Percentiles rank a stretch among this genome's conserved stretches.
Conservation (phyloP, 1,284 basidiomycete species). For the Vanrija humicola region DNA sequence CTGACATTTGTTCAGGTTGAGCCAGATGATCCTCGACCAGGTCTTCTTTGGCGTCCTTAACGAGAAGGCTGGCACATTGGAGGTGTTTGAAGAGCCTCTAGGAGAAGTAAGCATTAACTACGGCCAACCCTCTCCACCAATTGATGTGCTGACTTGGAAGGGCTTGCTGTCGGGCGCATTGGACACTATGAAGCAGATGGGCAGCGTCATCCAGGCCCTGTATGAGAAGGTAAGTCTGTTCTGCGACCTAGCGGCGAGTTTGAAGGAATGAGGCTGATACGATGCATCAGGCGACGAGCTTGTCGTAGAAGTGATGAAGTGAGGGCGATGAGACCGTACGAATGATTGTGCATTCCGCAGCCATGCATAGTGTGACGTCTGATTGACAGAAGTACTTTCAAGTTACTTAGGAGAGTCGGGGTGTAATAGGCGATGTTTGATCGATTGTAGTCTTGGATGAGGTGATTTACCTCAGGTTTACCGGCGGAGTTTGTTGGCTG, state of each 20-base stretch:
- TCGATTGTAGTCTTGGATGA: no score
- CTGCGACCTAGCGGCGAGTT: not conserved
- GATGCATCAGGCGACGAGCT: slow-evolving; percentile 12
- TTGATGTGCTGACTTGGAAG: slow-evolving; percentile 11
- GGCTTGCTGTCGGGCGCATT: slow-evolving; percentile 62
- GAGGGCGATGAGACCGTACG: no score
- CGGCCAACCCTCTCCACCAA: not conserved
- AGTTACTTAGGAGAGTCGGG: no score
- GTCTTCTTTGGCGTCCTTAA: slow-evolving; percentile 91
- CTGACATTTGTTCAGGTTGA: slow-evolving; percentile 57
- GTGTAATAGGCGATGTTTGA: no score
- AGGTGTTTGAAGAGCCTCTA: slow-evolving; percentile 81
- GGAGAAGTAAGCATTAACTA: slow-evolving; percentile 64
- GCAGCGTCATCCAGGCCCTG: slow-evolving; percentile 84
- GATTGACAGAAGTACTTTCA: no score
- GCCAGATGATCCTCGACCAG: slow-evolving; percentile 98
- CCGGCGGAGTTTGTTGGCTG: no score
- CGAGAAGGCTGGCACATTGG: slow-evolving; percentile 85
- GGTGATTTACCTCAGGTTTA: no score
- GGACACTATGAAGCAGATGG: slow-evolving; percentile 81
- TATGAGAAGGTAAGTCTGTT: slow-evolving; percentile 69
- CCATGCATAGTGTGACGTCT: no score
- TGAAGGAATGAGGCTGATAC: not conserved
- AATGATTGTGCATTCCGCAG: no score
- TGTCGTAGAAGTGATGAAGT: slow-evolving; percentile 8